Evolutionary conservation across 352 stramenopile species (phyloP), one percentile per base, ranked within the genome.

Genomic region (Lagenidium sp.): DNA sequence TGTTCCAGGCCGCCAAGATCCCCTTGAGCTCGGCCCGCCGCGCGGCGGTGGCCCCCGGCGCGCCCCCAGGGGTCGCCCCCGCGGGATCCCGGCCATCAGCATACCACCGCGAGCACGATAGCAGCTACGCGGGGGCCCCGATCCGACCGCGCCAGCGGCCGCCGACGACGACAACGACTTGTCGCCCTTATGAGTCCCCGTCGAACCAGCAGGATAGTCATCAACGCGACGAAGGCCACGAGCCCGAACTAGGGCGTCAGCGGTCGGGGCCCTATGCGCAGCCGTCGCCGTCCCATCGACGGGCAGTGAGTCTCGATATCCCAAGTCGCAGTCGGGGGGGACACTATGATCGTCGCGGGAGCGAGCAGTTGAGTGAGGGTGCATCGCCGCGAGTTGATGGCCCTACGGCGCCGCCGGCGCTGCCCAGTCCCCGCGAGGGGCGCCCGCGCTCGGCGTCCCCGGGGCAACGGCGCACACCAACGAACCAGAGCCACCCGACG

Each of bases 1-100:
- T 84, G 18, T 84, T 84, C 53, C 68, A 70, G 37, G 55, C 71
- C 44, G 62, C 71, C 15, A 82, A 80, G 36, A 49, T 72, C 11
- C 68, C 63, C 19, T 47, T 50, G 6, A 72, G 63, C 40, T 42
- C 68, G 50, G 21, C 71, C 47, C 50, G 43, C 25, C 46, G 54
- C n/a, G 49, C 53, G 11, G 42, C 43, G 1, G n/a, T n/a, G n/a
- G 41, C 50, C 4, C 47, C 48, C 19, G 60, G 53, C 26, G 12
- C 46, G 1, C 41, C 28, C 0, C n/a, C n/a, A n/a, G 41, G 49
- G 10, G 38, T 42, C n/a, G 13, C 37, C 6, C 28, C 28, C 8
- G 8, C 8, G 8, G 29, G 11, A 15, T 11, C 29, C 11, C 29
- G 29, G 29, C n/a, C 29, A 34, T 11, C n/a, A 34, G 29, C 29